These are phyloP conservation scores for Mycena olivaceomarginata DNA, from an alignment of 768 basidiomycete genomes.

Conservation along the genomic window DNA sequence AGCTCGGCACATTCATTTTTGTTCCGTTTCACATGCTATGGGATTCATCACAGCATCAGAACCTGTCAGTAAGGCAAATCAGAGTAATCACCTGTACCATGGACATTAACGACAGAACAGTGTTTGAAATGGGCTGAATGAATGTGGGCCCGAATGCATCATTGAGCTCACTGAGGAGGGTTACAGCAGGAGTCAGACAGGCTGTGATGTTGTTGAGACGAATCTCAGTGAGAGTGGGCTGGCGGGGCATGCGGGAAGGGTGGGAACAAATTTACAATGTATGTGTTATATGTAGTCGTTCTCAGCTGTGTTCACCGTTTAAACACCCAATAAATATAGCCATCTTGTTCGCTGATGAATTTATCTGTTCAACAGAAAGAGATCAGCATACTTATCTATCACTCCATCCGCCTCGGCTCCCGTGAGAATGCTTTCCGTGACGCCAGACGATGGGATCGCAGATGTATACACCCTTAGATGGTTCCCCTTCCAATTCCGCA, in stretches of 20 bases:
- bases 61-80: not conserved
- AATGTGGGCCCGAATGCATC: not conserved
- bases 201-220: no score
- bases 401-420: not conserved
- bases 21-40: conserved; percentile 4
- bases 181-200: no score
- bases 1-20: not conserved
- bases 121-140: not conserved
- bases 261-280: no score
- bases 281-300: no score
- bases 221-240: no score
- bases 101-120: conserved; percentile 4
- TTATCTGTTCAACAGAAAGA: not conserved
- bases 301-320: not conserved
- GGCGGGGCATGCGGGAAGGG: no score
- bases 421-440: not conserved
- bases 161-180: no score
- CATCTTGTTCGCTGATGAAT: not conserved
- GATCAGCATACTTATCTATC: not conserved
- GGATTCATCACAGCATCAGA: no score
- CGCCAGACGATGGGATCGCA: not conserved
- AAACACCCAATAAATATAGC: not conserved
- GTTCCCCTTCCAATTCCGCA: no score
- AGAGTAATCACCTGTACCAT: conserved; percentile 3
- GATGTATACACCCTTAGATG: no score